Evolutionary conservation across 345 rosid genomes (phyloP).

Genomic region (Pugionium cornutum): DNA sequence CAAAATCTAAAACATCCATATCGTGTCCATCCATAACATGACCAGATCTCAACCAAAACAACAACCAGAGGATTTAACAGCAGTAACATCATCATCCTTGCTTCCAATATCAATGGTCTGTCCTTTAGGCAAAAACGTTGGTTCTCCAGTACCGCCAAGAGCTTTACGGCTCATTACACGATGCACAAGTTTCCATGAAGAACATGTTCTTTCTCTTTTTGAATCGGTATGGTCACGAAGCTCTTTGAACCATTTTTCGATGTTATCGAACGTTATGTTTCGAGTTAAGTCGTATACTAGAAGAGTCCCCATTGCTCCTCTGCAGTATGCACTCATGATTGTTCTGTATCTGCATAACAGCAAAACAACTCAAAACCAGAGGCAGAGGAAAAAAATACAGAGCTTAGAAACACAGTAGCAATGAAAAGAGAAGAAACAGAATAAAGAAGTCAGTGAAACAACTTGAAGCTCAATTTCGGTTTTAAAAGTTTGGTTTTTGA

Average conservation of each 20-base stretch:
- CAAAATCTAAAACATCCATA: too few species aligned
- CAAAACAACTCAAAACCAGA: not conserved
- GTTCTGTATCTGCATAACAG: conserved; percentile 47
- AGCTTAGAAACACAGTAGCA: not conserved
- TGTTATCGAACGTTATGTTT: conserved; percentile 53
- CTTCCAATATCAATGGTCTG: conserved; percentile 50
- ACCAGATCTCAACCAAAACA: conserved; percentile 40
- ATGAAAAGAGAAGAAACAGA: not conserved
- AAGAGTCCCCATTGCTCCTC: conserved; percentile 62
- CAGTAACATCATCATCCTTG: conserved; percentile 52
- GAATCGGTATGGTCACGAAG: conserved; percentile 58
- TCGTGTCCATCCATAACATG: too few species aligned
- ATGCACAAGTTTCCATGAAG: conserved; percentile 63
- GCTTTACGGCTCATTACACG: conserved; percentile 53
- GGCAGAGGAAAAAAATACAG: not conserved
- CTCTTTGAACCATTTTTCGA: conserved; percentile 58
- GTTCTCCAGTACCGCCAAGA: conserved; percentile 51
- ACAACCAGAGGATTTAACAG: conserved; percentile 52
- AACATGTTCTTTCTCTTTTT: conserved; percentile 50
- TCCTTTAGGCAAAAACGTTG: conserved; percentile 49
- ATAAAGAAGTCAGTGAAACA: too few species aligned
- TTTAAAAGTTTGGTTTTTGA: too few species aligned
- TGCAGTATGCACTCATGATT: conserved; percentile 59
- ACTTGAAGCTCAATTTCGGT: too few species aligned
- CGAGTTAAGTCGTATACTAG: conserved; percentile 57